Percentiles rank a stretch among this genome's conserved stretches.
Evolutionary conservation across 805 yeast species (phyloP).

Genomic region (Candida easanensis): DNA sequence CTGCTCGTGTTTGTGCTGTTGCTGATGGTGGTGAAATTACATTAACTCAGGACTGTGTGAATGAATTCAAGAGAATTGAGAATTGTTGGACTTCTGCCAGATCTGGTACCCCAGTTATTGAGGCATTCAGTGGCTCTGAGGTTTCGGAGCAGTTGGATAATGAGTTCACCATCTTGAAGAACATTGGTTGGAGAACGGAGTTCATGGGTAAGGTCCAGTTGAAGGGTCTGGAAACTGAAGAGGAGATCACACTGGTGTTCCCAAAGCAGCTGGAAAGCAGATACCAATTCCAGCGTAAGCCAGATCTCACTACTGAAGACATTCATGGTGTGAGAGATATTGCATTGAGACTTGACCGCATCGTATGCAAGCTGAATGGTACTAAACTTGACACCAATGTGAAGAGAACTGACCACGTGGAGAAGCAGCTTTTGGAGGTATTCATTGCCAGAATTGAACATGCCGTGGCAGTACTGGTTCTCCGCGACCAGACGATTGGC

Average conservation of each 20-base stretch:
- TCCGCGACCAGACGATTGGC: conserved; percentile 39
- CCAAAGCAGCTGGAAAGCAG: conserved; percentile 66
- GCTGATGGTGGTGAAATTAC: conserved; percentile 99
- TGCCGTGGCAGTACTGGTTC: conserved; percentile 42
- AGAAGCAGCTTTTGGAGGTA: conserved; percentile 58
- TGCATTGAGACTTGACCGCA: conserved; percentile 55
- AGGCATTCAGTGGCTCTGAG: conserved; percentile 43
- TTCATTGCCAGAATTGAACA: conserved; percentile 68
- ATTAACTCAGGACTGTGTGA: conserved; percentile 75
- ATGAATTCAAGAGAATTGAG: conserved; percentile 62
- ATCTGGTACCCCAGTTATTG: conserved; percentile 29
- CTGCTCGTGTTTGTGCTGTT: conserved; percentile 88
- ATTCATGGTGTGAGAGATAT: conserved; percentile 51
- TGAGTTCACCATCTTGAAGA: conserved; percentile 63
- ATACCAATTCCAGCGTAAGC: conserved; percentile 40
- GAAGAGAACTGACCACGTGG: conserved; percentile 37
- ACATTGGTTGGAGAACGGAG: conserved; percentile 64
- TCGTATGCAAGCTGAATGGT: conserved; percentile 50
- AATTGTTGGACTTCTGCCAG: conserved; percentile 4
- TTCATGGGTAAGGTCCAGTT: conserved; percentile 83
- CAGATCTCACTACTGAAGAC: conserved; percentile 37
- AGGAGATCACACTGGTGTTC: conserved; percentile 73
- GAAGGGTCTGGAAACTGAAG: conserved; percentile 94
- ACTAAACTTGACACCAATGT: conserved; percentile 28
- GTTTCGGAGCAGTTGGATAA: conserved; percentile 57